These are phyloP conservation scores for Salinomyces thailandicus DNA, from an alignment of 2,329 filamentous ascomycete species.

Conservation along the genomic window DNA sequence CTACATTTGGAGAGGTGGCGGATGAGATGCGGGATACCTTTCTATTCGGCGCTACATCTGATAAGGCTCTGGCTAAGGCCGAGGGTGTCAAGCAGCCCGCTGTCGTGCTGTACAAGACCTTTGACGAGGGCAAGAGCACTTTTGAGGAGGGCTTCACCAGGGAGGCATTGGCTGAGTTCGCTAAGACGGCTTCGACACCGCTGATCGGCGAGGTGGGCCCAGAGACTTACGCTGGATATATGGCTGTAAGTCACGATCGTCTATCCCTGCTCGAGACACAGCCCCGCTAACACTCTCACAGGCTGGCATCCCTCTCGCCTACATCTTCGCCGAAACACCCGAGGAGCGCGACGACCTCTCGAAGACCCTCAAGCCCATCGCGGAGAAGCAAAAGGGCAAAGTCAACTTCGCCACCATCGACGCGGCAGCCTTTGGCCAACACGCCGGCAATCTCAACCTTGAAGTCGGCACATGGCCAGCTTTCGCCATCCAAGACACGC, in stretches of 20 bases:
- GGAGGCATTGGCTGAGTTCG: constrained; percentile 70
- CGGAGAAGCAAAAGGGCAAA: constrained; percentile 82
- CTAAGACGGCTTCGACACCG: constrained; percentile 75
- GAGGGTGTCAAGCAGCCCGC: constrained; percentile 82
- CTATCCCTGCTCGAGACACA: too few relatives aligned
- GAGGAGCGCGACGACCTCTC: constrained; percentile 79
- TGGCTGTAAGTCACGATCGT: constrained; percentile 56
- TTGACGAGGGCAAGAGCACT: constrained; percentile 88
- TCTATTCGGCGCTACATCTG: constrained; percentile 81
- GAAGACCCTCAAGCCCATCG: constrained; percentile 70
- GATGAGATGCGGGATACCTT: constrained; percentile 73
- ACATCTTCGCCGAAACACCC: constrained; percentile 88
- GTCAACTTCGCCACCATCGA: constrained; percentile 99
- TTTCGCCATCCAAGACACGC: constrained; percentile 92
- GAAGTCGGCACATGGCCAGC: constrained; percentile 90
- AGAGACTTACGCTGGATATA: constrained; percentile 93
- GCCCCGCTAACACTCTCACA: too few relatives aligned
- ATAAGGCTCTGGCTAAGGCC: constrained; percentile 72
- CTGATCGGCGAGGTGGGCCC: constrained; percentile 93
- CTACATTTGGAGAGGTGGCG: constrained; percentile 70
- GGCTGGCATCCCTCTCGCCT: constrained; percentile 84
- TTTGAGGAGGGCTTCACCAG: constrained; percentile 73
- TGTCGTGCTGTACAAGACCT: constrained; percentile 91
- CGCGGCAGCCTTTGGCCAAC: constrained; percentile 83
- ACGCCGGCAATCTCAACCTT: constrained; percentile 94